Evolutionary conservation across 129 eudicot genomes (phyloP), one percentile per base, ranked within the genome.

Genomic region (Pittosporum tobira): DNA sequence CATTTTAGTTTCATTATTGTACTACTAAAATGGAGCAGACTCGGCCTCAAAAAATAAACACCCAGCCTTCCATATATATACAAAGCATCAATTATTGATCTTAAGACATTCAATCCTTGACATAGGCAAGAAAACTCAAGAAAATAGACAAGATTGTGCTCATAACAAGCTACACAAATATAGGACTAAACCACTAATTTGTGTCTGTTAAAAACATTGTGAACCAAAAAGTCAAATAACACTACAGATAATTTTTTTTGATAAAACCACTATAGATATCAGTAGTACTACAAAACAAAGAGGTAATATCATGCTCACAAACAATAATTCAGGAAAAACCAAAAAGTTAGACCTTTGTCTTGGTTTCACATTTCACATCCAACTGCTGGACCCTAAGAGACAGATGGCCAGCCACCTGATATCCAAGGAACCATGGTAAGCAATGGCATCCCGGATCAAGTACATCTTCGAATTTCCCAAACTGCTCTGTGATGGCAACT

Each of bases 371-470:
- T 21, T 67, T 64, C 12, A 88, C 97, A 64, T 88, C 97, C 70
- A 88, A 64, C 65, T 88, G 97, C 47, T 80, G 97, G 69, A 88
- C 54, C 45, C 97, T 66, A 15, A 88, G 84, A 3, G 97, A 68
- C 57, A 88, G 93, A 67, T 84, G 71, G 5, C 97, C 97, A 48
- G 86, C 95, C 24, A 88, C 52, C 79, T 57, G 82, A 26, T 71
- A 79, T 38, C 97, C 97, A 31, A 88, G 73, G 57, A 72, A 67
- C 97, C 97, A 88, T 7, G 97, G 97, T 38, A 88, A 62, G 55
- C 88, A 84, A 69, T 88, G 89, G 53, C 93, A 88, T 24, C 97
- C 97, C 4, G 97, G 97, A 65, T 82, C 85, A 24, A 88, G 88
- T 22, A 88, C 97, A 19, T 84, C 91, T 27, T 79, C 77, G 68